Conservation (phyloP, 331 rosid genomes). For the Quercus tomentella region DNA sequence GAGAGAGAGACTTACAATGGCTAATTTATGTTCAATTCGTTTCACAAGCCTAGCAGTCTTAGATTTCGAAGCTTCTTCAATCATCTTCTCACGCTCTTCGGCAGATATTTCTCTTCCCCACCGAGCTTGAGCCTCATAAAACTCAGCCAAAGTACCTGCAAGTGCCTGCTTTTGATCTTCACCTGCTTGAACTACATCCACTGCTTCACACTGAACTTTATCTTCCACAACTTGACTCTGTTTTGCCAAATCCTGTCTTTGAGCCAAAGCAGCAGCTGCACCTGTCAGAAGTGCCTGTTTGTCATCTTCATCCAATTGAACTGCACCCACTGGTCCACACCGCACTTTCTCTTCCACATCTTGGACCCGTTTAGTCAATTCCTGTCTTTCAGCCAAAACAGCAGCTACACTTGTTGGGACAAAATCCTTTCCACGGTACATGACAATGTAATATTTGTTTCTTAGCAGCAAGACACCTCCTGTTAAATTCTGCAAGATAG, state of each 20-base stretch:
- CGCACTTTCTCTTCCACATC: conserved; percentile 72
- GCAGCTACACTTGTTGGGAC: conserved; percentile 76
- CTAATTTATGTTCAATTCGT: conserved; percentile 68
- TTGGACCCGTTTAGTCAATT: conserved; percentile 61
- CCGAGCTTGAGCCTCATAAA: conserved; percentile 68
- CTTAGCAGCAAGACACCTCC: conserved; percentile 91
- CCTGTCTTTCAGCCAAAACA: conserved; percentile 78
- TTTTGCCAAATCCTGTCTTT: conserved; percentile 67
- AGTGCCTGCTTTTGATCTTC: conserved; percentile 45
- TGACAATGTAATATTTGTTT: conserved; percentile 82
- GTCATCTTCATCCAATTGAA: conserved; percentile 18
- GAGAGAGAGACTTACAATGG: conserved; percentile 50
- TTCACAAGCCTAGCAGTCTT: conserved; percentile 55
- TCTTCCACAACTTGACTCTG: conserved; percentile 75
- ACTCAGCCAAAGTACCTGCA: conserved; percentile 83
- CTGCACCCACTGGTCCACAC: conserved; percentile 18
- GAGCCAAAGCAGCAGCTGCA: conserved; percentile 62
- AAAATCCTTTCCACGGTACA: conserved; percentile 91
- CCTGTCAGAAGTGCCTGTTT: conserved; percentile 46
- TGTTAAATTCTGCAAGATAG: conserved; percentile 65
- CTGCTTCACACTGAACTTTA: conserved; percentile 36
- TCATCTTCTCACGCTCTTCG: conserved; percentile 71
- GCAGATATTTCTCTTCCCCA: conserved; percentile 79
- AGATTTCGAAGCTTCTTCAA: conserved; percentile 65
- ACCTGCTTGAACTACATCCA: conserved; percentile 14